phyloP scores from a whole-genome alignment of 2,329 filamentous ascomycete genomes.

The Pezicula radicicola region DNA sequence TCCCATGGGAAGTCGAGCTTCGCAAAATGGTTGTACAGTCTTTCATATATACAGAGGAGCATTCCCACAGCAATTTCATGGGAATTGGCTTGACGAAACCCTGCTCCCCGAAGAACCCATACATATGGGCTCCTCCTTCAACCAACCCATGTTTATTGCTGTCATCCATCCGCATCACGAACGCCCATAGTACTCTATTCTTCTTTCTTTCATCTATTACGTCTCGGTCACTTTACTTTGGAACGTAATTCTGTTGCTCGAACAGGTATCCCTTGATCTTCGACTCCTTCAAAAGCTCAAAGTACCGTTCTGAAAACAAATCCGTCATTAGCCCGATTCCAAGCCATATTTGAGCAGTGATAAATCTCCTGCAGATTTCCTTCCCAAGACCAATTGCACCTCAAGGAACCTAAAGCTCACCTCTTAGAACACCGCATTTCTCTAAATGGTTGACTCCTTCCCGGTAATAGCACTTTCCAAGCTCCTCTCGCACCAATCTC shows the following conservation, averaged over 20 bases:
- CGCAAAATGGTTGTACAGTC: neutral
- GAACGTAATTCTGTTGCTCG: constrained; percentile 73
- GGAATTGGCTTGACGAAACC: neutral
- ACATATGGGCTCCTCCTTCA: neutral
- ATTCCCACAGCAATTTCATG: neutral
- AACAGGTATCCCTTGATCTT: constrained; percentile 79
- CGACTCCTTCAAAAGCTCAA: constrained; percentile 72
- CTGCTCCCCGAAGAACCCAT: neutral
- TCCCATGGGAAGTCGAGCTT: neutral
- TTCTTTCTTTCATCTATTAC: neutral
- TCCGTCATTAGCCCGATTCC: constrained; percentile 8
- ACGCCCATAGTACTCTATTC: neutral
- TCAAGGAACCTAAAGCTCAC: constrained; percentile 45
- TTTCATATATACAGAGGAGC: constrained; percentile 1
- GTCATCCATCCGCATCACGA: too few relatives aligned
- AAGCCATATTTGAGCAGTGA: neutral
- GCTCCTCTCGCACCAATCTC: constrained; percentile 74
- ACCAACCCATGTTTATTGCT: too few relatives aligned
- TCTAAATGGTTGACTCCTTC: constrained; percentile 87
- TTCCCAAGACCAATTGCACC: neutral
- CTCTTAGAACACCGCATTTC: constrained; percentile 79
- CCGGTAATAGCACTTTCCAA: constrained; percentile 80
- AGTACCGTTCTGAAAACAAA: constrained; percentile 63
- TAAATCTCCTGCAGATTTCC: neutral
- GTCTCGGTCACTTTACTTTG: constrained; percentile 35